Percentiles rank a stretch among this genome's conserved stretches.
Evolutionary conservation across 1,139 yeast genomes (phyloP).

Genomic region (Neolecta irregularis): DNA sequence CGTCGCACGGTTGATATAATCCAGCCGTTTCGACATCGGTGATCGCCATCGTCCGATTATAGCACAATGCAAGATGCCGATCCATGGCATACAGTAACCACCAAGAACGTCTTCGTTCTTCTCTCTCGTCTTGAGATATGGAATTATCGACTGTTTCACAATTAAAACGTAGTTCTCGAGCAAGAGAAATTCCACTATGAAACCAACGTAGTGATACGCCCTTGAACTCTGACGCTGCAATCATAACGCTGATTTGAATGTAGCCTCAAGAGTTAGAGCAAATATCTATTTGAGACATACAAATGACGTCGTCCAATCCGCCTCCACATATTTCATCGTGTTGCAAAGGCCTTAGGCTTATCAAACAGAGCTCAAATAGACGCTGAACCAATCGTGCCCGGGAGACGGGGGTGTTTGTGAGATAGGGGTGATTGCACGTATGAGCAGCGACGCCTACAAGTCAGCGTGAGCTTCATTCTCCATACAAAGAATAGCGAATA

Average conservation of each 20-base stretch:
- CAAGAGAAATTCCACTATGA: conserved; percentile 26
- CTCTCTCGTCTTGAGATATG: conserved; percentile 24
- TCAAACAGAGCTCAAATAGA: conserved; percentile 21
- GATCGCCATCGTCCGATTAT: conserved; percentile 25
- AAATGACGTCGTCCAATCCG: conserved; percentile 28
- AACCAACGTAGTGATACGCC: conserved; percentile 30
- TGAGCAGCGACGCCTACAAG: conserved; percentile 27
- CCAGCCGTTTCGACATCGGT: conserved; percentile 25
- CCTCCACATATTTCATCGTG: conserved; percentile 21
- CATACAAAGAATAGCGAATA: conserved; percentile 25
- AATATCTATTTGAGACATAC: no score
- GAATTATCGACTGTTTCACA: no score
- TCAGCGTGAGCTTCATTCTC: no score
- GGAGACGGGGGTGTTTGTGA: conserved; percentile 23
- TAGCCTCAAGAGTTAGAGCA: no score
- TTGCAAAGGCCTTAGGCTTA: conserved; percentile 17
- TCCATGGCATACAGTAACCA: conserved; percentile 31
- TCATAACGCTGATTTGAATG: conserved; percentile 27
- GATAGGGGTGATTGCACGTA: conserved; percentile 27
- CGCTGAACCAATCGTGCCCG: conserved; percentile 20
- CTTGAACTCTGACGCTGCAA: conserved; percentile 29
- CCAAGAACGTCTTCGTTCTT: conserved; percentile 31
- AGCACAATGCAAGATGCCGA: conserved; percentile 28
- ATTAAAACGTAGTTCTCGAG: conserved; percentile 24
- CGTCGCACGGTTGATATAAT: conserved; percentile 26